phyloP scores from a whole-genome alignment of 108 stramenopile species.

The Conticribra guillardii region DNA sequence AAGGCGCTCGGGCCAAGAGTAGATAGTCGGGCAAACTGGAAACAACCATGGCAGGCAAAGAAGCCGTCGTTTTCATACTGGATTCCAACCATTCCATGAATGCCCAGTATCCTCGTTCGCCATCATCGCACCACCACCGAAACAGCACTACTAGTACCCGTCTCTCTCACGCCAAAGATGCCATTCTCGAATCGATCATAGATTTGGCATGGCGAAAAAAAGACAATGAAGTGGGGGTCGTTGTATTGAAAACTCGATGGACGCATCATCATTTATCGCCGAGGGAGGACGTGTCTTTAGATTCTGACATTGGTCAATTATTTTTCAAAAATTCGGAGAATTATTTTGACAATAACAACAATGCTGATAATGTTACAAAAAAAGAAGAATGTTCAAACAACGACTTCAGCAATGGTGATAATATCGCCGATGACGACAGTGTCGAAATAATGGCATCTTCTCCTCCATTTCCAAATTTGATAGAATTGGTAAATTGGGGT shows the following conservation, averaged over 20 bases:
- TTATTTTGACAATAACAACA: conserved; percentile 24
- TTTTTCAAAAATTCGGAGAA: conserved; percentile 2
- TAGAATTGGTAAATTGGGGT: too few species aligned
- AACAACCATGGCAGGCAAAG: conserved; percentile 58
- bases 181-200: conserved; percentile 46
- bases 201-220: conserved; percentile 74
- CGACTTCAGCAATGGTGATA: too few species aligned
- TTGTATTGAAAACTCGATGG: conserved; percentile 58
- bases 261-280: conserved; percentile 64
- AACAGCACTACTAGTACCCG: conserved; percentile 29
- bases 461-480: conserved; percentile 70
- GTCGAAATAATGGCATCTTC: too few species aligned
- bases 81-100: conserved; percentile 53
- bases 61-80: conserved; percentile 75
- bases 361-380: too few species aligned
- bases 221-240: conserved; percentile 56
- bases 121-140: neutral
- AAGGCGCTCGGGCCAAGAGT: too few species aligned
- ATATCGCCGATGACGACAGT: too few species aligned
- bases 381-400: too few species aligned
- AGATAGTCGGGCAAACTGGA: too few species aligned
- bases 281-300: conserved; percentile 18
- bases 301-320: conserved; percentile 21
- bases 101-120: neutral
- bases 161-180: conserved; percentile 58